These are phyloP conservation scores for Cantharellus cinnabarinus DNA, from an alignment of 768 basidiomycete species.

Conservation along the genomic window DNA sequence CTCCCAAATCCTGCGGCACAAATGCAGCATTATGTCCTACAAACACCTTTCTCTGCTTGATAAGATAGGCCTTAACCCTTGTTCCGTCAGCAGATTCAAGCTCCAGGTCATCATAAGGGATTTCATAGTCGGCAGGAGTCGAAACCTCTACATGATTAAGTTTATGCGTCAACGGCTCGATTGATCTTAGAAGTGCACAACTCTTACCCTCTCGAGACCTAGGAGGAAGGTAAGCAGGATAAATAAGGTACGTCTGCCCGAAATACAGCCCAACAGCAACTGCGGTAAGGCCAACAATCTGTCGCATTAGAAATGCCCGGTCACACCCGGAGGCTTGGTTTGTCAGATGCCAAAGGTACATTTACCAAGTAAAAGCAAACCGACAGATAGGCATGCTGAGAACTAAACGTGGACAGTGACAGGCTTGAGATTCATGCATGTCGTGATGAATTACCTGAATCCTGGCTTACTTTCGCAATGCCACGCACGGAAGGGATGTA, in stretches of 20 bases:
- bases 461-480: no score
- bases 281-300: background rate
- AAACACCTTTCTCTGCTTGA: slow-evolving; percentile 39
- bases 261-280: slow-evolving; percentile 58
- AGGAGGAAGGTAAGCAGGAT: slow-evolving; percentile 63
- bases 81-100: slow-evolving; percentile 55
- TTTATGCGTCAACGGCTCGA: background rate
- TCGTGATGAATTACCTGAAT: no score
- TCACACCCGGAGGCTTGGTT: background rate
- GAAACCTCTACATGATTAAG: slow-evolving; percentile 36
- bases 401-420: background rate
- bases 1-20: slow-evolving; percentile 16
- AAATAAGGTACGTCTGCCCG: slow-evolving; percentile 78
- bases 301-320: background rate
- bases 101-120: slow-evolving; percentile 56
- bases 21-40: slow-evolving; percentile 17
- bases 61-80: slow-evolving; percentile 54
- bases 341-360: background rate
- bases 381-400: background rate
- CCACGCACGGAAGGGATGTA: no score
- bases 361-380: background rate
- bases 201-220: slow-evolving; percentile 59
- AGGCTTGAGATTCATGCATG: no score
- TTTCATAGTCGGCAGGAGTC: slow-evolving; percentile 41
- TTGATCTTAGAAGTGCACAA: background rate